Base-by-base conservation (phyloP, 2,329 filamentous ascomycete species). In the Diaporthe nobilis region DNA sequence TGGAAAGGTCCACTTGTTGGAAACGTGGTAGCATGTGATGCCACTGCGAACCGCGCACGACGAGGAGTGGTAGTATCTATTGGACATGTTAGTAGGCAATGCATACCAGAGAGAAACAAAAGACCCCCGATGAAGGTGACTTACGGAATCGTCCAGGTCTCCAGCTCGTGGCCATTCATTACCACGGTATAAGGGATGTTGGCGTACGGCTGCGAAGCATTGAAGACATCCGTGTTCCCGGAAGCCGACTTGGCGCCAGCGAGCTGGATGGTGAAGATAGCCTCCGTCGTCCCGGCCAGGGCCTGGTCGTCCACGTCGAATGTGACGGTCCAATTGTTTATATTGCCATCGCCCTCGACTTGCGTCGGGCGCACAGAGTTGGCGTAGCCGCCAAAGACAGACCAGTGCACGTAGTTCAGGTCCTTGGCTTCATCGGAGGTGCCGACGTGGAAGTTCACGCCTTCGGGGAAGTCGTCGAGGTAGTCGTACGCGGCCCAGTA, bases 351-450 rank as follows among this genome's bases (percentile, higher is more conserved):
- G 28, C 86, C 83, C 57, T 84, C 82, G 68, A 87, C 86, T 7
- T 85, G 81, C 60, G 86, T 82, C 1, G 85, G 81, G 0, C 89
- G 85, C 4, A 85, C 72, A 20, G 81, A 86, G 81, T 91, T 88
- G 1, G 85, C 89, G 39, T 88, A 84, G 8, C 89, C 88, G 1
- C 91, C 90, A 78, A 91, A 92, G 12, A 91, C 90, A 74, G 88
- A 89, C 92, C 91, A 93, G 80, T 93, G 92, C 5, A 92, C 88
- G 73, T 92, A 92, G 81, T 93, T 93, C 76, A 92, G 85, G 78
- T 91, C 89, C 15, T 83, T 81, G 0, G 82, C 82, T 25, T 84
- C 84, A 37, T 89, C 82, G 76, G 87, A 88, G 79, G 87, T 82
- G 13, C 91, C 90, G 1, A 93, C 87, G 20, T 87, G 86, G 82